phyloP scores from a whole-genome alignment of 148 eudicot genomes.

The Limonium bicolor region DNA sequence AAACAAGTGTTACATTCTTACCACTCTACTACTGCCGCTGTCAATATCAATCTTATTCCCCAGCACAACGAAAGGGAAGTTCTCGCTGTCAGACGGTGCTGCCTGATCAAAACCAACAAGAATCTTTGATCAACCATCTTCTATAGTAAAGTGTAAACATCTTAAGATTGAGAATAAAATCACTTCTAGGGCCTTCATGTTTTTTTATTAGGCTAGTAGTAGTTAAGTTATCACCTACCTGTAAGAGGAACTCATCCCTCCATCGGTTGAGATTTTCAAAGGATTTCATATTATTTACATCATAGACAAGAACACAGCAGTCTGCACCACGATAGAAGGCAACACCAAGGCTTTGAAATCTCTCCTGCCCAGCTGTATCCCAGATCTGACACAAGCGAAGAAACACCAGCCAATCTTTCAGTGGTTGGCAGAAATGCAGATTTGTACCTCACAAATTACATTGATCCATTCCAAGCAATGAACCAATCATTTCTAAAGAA shows the following conservation, averaged over 20 bases:
- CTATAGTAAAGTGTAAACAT: not conserved
- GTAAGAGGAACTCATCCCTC: conserved; percentile 51
- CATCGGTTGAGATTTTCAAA: conserved; percentile 48
- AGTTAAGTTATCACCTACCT: conserved; percentile 17
- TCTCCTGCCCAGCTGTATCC: conserved; percentile 60
- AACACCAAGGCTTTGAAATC: conserved; percentile 54
- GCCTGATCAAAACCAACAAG: conserved; percentile 34
- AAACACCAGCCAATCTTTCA: not conserved
- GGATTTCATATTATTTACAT: conserved; percentile 47
- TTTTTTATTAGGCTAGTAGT: too few relatives aligned
- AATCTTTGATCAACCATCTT: not conserved
- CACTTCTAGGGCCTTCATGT: not conserved
- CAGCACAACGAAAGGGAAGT: conserved; percentile 91
- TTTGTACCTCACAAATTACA: not conserved
- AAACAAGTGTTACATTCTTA: conserved; percentile 5
- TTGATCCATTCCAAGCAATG: not conserved
- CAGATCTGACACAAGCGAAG: conserved; percentile 27
- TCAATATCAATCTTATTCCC: conserved; percentile 88
- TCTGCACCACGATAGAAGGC: conserved; percentile 60
- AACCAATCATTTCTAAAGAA: too few relatives aligned
- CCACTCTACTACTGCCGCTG: conserved; percentile 89
- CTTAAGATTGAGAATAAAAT: not conserved
- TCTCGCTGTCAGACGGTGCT: conserved; percentile 87
- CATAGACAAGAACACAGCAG: conserved; percentile 48
- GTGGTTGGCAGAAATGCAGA: not conserved